These are phyloP conservation scores for Claviceps cyperi DNA, from an alignment of 2,329 filamentous ascomycete genomes.

Conservation along the genomic window DNA sequence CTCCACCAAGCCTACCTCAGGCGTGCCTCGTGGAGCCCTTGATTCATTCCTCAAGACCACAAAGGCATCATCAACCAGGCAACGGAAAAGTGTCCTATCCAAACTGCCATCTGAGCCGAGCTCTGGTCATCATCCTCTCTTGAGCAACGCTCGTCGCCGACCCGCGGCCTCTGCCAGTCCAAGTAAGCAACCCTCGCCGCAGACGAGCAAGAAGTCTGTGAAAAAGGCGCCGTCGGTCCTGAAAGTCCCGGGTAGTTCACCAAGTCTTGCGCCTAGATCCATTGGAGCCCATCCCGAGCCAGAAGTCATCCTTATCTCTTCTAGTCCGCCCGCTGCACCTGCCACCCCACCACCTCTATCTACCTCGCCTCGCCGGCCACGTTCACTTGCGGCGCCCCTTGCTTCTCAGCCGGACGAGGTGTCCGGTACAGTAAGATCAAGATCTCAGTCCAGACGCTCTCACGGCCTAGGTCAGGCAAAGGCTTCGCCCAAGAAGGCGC, in stretches of 20 bases:
- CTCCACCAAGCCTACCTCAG: conserved; percentile 7
- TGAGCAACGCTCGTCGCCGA: background rate
- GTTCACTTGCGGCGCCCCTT: conserved; percentile 3
- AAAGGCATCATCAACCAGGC: conserved; percentile 15
- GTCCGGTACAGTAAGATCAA: conserved; percentile 13
- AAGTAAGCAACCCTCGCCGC: conserved; percentile 23
- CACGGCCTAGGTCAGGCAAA: conserved; percentile 8
- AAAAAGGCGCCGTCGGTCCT: conserved; percentile 12
- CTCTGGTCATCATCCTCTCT: background rate
- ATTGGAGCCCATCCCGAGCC: conserved; percentile 10
- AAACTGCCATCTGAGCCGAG: conserved; percentile 4
- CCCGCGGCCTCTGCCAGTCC: conserved; percentile 3
- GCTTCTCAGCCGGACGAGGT: conserved; percentile 8
- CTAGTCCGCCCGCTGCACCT: conserved; percentile 22
- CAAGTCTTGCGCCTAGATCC: conserved; percentile 23
- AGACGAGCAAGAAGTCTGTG: conserved; percentile 10
- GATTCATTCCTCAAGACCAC: conserved; percentile 27
- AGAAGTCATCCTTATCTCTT: conserved; percentile 30
- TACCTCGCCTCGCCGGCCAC: conserved; percentile 10
- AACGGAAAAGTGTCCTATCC: background rate
- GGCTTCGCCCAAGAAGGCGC: background rate
- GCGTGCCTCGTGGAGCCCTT: conserved; percentile 18
- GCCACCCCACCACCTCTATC: conserved; percentile 16
- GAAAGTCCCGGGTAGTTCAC: conserved; percentile 30
- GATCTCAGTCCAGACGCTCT: conserved; percentile 10